These are phyloP conservation scores for Centrapalus pauciflorus DNA, from an alignment of 129 eudicot species.

Conservation along the genomic window DNA sequence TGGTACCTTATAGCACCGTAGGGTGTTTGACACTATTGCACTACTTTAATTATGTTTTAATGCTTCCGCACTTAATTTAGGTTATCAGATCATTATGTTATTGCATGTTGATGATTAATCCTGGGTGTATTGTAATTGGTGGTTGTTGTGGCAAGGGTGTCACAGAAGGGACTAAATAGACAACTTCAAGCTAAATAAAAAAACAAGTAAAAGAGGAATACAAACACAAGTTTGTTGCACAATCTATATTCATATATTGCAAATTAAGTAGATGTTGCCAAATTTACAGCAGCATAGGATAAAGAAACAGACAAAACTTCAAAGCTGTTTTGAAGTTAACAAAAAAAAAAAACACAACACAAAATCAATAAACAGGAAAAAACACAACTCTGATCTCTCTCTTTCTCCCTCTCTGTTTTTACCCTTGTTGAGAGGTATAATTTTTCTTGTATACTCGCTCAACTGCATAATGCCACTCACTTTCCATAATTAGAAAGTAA, in stretches of 20 bases:
- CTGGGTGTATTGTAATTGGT: no score
- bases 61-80: no score
- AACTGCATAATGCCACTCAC: slow-evolving; percentile 30
- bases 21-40: no score
- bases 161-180: no score
- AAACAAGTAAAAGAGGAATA: not conserved
- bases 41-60: no score
- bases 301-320: slow-evolving; percentile 19
- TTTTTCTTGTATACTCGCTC: slow-evolving; percentile 37
- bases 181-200: no score
- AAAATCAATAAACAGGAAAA: not conserved
- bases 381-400: slow-evolving; percentile 18
- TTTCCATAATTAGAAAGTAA: slow-evolving; percentile 20
- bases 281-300: slow-evolving; percentile 56
- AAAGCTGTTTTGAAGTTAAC: slow-evolving; percentile 32
- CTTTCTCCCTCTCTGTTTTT: slow-evolving; percentile 27
- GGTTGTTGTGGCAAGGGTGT: no score
- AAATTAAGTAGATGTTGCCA: slow-evolving; percentile 44
- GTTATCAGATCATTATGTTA: no score
- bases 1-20: no score
- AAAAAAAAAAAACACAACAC: slow-evolving; percentile 5
- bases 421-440: slow-evolving; percentile 44
- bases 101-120: no score
- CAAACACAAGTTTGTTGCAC: not conserved
- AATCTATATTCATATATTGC: slow-evolving; percentile 40